Conservation (phyloP, 2,329 filamentous ascomycete genomes). For the Pseudogymnoascus sp. region DNA sequence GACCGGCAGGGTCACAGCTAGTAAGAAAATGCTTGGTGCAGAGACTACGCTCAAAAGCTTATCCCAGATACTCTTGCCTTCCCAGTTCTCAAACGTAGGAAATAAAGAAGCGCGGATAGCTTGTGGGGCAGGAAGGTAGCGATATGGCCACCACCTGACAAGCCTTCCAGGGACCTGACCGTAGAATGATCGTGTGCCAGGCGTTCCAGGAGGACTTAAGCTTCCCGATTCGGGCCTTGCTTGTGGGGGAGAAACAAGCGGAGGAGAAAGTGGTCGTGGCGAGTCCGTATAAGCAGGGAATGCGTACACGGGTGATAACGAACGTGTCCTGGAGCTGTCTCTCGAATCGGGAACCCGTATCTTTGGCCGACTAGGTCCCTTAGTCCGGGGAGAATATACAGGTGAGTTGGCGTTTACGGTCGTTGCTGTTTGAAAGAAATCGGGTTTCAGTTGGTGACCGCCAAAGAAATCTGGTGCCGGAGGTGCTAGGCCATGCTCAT, state of each 20-base stretch:
- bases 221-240: background rate
- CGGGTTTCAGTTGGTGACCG: constrained; percentile 20
- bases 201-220: background rate
- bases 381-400: constrained; percentile 15
- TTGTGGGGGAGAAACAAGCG: background rate
- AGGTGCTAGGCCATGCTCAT: constrained; percentile 36
- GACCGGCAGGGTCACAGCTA: constrained; percentile 86
- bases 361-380: constrained; percentile 16
- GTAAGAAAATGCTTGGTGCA: constrained; percentile 80
- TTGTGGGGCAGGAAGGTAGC: constrained; percentile 62
- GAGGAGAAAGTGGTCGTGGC: constrained; percentile 21
- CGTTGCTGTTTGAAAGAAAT: constrained; percentile 22
- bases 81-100: constrained; percentile 78
- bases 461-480: constrained; percentile 32
- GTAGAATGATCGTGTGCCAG: constrained; percentile 18
- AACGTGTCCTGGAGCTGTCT: constrained; percentile 21
- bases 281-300: constrained; percentile 28
- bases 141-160: constrained; percentile 75
- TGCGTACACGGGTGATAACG: constrained; percentile 22
- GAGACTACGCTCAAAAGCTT: constrained; percentile 74
- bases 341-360: constrained; percentile 26
- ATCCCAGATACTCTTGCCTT: constrained; percentile 74
- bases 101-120: constrained; percentile 69
- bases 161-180: constrained; percentile 21
- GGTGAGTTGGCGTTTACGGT: constrained; percentile 9